phyloP scores from a whole-genome alignment of 1,284 basidiomycete species.

The Psilocybe mexicana region DNA sequence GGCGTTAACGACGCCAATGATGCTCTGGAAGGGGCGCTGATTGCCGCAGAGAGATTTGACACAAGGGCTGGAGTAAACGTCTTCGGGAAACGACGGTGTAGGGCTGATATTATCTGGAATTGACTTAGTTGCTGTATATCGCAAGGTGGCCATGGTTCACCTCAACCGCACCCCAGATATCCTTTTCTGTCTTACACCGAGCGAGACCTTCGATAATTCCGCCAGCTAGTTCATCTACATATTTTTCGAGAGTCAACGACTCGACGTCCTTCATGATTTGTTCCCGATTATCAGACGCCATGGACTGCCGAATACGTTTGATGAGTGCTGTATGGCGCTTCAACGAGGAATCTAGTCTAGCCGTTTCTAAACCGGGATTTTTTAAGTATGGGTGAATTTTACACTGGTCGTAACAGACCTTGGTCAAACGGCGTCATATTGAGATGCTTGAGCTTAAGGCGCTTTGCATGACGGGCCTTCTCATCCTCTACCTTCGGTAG shows the following conservation, averaged over 20 bases:
- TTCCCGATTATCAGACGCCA: conserved; percentile 79
- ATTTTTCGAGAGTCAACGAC: conserved; percentile 89
- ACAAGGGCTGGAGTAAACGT: conserved; percentile 78
- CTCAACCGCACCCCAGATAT: conserved; percentile 90
- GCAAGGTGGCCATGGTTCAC: conserved; percentile 43
- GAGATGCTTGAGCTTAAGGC: conserved; percentile 54
- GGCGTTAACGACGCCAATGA: conserved; percentile 59
- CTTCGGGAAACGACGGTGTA: conserved; percentile 87
- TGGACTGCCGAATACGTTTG: conserved; percentile 82
- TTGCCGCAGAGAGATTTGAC: conserved; percentile 60
- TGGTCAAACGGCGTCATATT: conserved; percentile 48
- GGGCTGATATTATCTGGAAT: conserved; percentile 78
- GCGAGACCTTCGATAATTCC: conserved; percentile 85
- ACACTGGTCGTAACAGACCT: conserved; percentile 33
- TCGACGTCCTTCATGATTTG: conserved; percentile 91
- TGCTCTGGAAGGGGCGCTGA: conserved; percentile 65
- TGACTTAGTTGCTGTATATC: conserved; percentile 8
- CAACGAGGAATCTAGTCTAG: conserved; percentile 86
- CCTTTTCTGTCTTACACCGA: conserved; percentile 86
- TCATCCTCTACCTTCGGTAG: conserved; percentile 56
- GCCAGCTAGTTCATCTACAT: conserved; percentile 91
- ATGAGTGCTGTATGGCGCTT: conserved; percentile 94
- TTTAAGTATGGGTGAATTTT: conserved; percentile 1
- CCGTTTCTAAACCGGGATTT: conserved; percentile 45
- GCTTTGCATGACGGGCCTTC: conserved; percentile 52